Evolutionary conservation across 495 filamentous ascomycete genomes (phyloP).

Genomic region (Acidiella bohemica): DNA sequence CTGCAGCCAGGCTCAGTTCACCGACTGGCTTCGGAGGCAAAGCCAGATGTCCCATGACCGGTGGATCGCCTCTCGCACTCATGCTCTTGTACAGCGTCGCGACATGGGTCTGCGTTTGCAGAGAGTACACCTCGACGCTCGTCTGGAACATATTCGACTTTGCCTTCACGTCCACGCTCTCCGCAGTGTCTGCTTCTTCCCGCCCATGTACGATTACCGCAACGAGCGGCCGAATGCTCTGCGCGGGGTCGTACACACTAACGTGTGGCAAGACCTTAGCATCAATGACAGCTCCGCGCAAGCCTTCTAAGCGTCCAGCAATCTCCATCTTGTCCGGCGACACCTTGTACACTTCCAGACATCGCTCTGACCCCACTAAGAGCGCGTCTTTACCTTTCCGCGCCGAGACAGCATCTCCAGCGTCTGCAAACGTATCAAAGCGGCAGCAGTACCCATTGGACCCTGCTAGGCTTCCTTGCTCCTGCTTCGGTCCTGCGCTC

Average conservation of each 20-base stretch:
- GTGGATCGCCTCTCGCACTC: conserved; percentile 33
- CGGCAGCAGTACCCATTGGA: conserved; percentile 59
- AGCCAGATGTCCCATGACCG: conserved; percentile 33
- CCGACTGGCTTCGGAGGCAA: conserved; percentile 47
- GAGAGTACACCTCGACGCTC: conserved; percentile 70
- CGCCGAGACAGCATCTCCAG: conserved; percentile 37
- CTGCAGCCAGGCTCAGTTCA: conserved; percentile 54
- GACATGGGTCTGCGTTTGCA: conserved; percentile 53
- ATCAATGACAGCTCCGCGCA: conserved; percentile 66
- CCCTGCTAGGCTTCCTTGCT: conserved; percentile 38
- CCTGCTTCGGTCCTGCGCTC: conserved; percentile 18
- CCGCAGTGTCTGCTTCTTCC: conserved; percentile 24
- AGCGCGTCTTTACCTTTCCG: conserved; percentile 45
- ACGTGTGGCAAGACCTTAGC: conserved; percentile 57
- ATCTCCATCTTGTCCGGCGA: conserved; percentile 52
- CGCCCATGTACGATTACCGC: conserved; percentile 68
- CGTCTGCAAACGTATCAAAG: conserved; percentile 52
- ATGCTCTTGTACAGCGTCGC: conserved; percentile 52
- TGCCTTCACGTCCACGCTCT: conserved; percentile 1
- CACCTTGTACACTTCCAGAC: conserved; percentile 56
- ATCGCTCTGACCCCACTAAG: conserved; percentile 61
- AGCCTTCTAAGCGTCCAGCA: conserved; percentile 53
- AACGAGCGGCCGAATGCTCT: conserved; percentile 44
- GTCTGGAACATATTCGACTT: conserved; percentile 55
- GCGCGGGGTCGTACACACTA: background rate